Evolutionary conservation across 2,329 filamentous ascomycete species (phyloP).

Genomic region (Fusarium irregulare): DNA sequence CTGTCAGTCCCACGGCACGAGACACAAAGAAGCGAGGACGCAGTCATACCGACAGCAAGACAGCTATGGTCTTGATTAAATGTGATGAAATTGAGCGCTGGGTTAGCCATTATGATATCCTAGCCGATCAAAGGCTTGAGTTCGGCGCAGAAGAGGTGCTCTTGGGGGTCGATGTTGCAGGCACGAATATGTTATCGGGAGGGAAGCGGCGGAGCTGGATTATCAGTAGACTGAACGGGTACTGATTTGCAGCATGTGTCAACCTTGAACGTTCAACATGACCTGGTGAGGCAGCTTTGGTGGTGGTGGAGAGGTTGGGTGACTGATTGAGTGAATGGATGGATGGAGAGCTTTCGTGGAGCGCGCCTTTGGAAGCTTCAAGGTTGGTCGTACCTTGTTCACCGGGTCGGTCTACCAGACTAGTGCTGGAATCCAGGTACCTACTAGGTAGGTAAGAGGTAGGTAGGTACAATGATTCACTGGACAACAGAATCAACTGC

Average conservation of each 20-base stretch:
- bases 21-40: conserved; percentile 7
- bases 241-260: conserved; percentile 14
- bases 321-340: conserved; percentile 6
- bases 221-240: neutral
- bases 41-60: conserved; percentile 84
- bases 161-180: neutral
- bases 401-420: neutral
- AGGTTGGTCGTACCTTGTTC: neutral
- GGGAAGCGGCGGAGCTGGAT: conserved; percentile 8
- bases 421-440: neutral
- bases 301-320: conserved; percentile 43
- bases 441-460: neutral
- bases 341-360: conserved; percentile 1
- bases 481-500: neutral
- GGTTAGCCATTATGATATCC: conserved; percentile 68
- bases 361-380: conserved; percentile 19
- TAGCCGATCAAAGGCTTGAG: neutral
- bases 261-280: conserved; percentile 22
- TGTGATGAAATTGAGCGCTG: conserved; percentile 94
- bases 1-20: conserved; percentile 16
- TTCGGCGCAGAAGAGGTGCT: neutral
- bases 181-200: neutral
- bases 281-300: conserved; percentile 26
- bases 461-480: neutral
- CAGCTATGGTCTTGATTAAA: conserved; percentile 99